A percentile compares a stretch with the other conserved stretches of the same genome.
These are phyloP conservation scores for Mortierella sp. DNA, from an alignment of 371 early-diverging fungal genomes.

Conservation along the genomic window DNA sequence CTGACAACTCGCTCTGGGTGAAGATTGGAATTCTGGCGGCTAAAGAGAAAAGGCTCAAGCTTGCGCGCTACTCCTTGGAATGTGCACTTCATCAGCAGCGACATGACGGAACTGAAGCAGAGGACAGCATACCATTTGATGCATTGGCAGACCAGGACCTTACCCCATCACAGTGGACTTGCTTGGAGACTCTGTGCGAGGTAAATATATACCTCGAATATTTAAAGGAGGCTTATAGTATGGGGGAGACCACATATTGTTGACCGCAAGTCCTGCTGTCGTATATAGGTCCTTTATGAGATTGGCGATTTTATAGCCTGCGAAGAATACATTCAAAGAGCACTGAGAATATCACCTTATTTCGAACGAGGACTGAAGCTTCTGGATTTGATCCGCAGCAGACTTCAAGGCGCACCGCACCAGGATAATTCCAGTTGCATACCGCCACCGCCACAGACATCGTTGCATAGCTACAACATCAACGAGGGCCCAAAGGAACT, in stretches of 20 bases:
- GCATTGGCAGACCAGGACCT: conserved; percentile 29
- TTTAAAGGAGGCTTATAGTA: no score
- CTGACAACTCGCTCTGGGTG: conserved; percentile 69
- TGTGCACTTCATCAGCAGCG: conserved; percentile 56
- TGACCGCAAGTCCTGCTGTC: background rate
- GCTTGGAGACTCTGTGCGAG: conserved; percentile 68
- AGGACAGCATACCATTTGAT: conserved; percentile 3
- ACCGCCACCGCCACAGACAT: background rate
- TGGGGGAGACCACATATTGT: background rate
- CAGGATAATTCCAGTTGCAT: background rate
- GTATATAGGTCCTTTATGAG: conserved; percentile 63
- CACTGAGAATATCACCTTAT: conserved; percentile 49
- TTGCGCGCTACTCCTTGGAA: conserved; percentile 67
- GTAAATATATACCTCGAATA: conserved; percentile 36
- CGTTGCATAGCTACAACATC: background rate
- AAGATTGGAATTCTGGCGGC: conserved; percentile 63
- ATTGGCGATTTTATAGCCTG: conserved; percentile 69
- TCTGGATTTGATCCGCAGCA: conserved; percentile 21
- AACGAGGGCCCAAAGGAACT: conserved; percentile 16
- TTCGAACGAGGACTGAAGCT: conserved; percentile 59
- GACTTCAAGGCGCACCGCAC: background rate
- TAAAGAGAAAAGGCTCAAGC: conserved; percentile 54
- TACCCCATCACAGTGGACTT: conserved; percentile 67
- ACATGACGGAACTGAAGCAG: conserved; percentile 13
- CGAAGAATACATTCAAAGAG: conserved; percentile 57